Evolutionary conservation across 208 protist species (phyloP).

Genomic region (Jaenimonas drosophilae): DNA sequence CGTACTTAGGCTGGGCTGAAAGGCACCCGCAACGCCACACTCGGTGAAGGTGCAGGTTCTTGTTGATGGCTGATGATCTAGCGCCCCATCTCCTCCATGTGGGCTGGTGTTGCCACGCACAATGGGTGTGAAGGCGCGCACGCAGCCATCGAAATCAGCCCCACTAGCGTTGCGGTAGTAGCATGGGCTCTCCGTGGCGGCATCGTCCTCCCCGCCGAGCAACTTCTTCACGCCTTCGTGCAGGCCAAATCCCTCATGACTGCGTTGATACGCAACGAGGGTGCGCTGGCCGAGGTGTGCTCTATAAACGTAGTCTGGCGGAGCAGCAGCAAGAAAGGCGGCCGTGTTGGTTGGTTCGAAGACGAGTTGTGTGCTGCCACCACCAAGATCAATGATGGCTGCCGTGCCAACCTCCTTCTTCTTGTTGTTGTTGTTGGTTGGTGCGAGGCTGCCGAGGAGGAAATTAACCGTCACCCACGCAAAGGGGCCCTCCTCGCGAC

Average conservation of each 20-base stretch:
- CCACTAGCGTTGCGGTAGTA: not conserved
- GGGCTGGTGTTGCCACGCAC: no score
- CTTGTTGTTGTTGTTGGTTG: not conserved
- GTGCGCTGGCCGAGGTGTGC: conserved; percentile 11
- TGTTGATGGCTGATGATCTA: no score
- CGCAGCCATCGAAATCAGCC: not conserved
- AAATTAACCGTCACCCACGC: conserved; percentile 85
- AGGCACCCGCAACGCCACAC: conserved; percentile 51
- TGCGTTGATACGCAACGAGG: conserved; percentile 63
- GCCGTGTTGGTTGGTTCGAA: conserved; percentile 24
- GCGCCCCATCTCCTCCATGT: no score
- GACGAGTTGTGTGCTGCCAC: conserved; percentile 74
- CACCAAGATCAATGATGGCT: conserved; percentile 71
- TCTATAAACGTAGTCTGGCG: conserved; percentile 12
- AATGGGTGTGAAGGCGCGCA: no score
- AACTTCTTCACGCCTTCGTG: conserved; percentile 37
- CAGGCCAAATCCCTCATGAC: conserved; percentile 73
- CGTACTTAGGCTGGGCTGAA: conserved; percentile 46
- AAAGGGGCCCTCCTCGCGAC: conserved; percentile 67
- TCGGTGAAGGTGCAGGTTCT: not conserved
- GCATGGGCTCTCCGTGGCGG: not conserved
- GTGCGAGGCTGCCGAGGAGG: conserved; percentile 26
- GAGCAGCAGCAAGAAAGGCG: conserved; percentile 2
- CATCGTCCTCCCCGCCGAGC: conserved; percentile 13
- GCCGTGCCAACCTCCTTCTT: conserved; percentile 8